Percentiles rank a stretch among this genome's conserved stretches.
phyloP scores from a whole-genome alignment of 495 filamentous ascomycete genomes.

The Aspergillus nanangensis region DNA sequence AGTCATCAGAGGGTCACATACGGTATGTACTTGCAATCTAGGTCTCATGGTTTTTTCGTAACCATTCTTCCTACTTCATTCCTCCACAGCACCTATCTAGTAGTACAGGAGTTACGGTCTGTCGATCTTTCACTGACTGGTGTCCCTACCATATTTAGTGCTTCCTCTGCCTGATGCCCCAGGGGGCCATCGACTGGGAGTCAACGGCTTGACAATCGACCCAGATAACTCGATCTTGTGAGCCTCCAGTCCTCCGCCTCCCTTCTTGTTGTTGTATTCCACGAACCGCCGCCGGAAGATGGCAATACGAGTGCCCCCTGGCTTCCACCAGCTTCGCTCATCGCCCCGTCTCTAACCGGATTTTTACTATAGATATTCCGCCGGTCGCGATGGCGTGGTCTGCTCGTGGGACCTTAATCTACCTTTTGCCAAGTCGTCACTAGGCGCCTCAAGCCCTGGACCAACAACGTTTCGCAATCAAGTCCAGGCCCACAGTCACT shows the following conservation, averaged over 20 bases:
- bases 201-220: conserved; percentile 90
- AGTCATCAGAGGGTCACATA: conserved; percentile 49
- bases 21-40: conserved; percentile 30
- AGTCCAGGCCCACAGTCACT: conserved; percentile 97
- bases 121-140: conserved; percentile 10
- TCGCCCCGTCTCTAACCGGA: conserved; percentile 16
- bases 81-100: no score
- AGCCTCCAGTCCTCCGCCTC: conserved; percentile 22
- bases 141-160: conserved; percentile 49
- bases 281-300: not conserved
- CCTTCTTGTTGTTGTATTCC: not conserved
- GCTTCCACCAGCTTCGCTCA: not conserved
- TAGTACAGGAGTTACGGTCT: no score
- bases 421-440: conserved; percentile 29
- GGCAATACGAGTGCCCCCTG: not conserved
- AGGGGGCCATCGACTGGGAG: conserved; percentile 86
- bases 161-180: conserved; percentile 89
- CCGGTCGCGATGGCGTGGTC: conserved; percentile 89
- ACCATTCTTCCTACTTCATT: not conserved
- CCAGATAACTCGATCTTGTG: conserved; percentile 81
- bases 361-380: conserved; percentile 69
- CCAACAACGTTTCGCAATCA: conserved; percentile 75
- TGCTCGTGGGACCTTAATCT: conserved; percentile 90
- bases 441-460: conserved; percentile 23
- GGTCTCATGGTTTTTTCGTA: no score